These are phyloP conservation scores for Xerocomus amazonicus DNA, from an alignment of 1,284 basidiomycete genomes.

Conservation along the genomic window DNA sequence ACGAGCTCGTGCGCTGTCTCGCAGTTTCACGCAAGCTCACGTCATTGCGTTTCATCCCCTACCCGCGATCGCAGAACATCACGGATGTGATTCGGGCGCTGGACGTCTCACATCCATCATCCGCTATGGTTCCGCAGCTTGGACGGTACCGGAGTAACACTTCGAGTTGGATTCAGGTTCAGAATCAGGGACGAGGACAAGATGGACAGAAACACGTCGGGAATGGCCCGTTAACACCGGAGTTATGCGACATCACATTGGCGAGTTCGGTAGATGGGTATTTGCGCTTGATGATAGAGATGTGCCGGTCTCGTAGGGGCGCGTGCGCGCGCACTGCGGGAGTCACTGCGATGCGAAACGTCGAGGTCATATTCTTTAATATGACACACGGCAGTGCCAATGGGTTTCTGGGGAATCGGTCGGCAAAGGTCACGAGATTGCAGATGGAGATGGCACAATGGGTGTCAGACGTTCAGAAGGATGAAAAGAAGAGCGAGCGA, in stretches of 20 bases:
- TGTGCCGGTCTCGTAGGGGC: constrained; percentile 17
- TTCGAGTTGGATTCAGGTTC: not conserved
- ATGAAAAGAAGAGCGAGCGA: not conserved
- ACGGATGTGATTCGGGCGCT: constrained; percentile 12
- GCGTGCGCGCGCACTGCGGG: not conserved
- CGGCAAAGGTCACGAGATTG: not conserved
- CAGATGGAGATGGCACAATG: constrained; percentile 1
- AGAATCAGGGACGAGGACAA: too few relatives aligned
- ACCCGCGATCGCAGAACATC: constrained; percentile 18
- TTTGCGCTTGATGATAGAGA: constrained; percentile 8
- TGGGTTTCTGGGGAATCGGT: not conserved
- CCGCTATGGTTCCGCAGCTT: too few relatives aligned
- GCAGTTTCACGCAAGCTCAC: constrained; percentile 9
- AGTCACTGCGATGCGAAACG: constrained; percentile 6
- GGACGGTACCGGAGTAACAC: not conserved
- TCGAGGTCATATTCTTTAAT: constrained; percentile 11
- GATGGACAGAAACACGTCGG: not conserved
- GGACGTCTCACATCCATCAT: not conserved
- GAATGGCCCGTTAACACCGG: constrained; percentile 2
- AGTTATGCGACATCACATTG: constrained; percentile 15
- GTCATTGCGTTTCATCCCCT: constrained; percentile 21
- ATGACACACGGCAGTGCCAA: constrained; percentile 7
- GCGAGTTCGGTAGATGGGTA: constrained; percentile 11
- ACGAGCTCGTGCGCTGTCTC: constrained; percentile 25
- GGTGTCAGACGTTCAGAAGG: not conserved